Conservation (phyloP, 176 grass and related monocot species). For the Melocanna baccifera region DNA sequence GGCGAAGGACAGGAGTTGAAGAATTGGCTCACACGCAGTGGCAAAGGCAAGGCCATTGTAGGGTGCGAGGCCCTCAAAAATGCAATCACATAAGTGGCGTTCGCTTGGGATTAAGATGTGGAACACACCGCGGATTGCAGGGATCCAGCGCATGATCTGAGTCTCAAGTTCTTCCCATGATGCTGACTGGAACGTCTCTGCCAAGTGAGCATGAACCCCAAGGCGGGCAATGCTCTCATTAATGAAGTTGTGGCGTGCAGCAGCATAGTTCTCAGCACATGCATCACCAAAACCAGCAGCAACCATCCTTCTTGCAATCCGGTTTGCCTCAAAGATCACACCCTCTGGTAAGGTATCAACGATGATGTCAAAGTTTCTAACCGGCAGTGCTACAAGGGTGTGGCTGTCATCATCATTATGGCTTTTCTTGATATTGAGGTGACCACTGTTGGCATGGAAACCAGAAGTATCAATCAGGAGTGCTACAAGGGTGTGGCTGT, state of each 20-base stretch:
- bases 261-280: constrained; percentile 32
- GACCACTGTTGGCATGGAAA: background rate
- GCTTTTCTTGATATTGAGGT: constrained; percentile 10
- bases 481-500: constrained; percentile 31
- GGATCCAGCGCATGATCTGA: constrained; percentile 43
- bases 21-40: constrained; percentile 24
- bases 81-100: constrained; percentile 35
- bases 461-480: constrained; percentile 21
- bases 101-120: constrained; percentile 51
- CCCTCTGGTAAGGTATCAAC: constrained; percentile 39
- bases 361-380: constrained; percentile 42
- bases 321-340: constrained; percentile 39
- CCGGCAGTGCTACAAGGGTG: constrained; percentile 28
- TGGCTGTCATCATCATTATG: constrained; percentile 10
- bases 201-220: constrained; percentile 15
- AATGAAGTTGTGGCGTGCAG: constrained; percentile 40
- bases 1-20: constrained; percentile 32
- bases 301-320: constrained; percentile 46
- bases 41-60: constrained; percentile 36
- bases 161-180: constrained; percentile 43
- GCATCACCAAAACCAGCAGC: constrained; percentile 48
- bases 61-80: constrained; percentile 34
- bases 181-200: constrained; percentile 29
- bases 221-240: constrained; percentile 40
- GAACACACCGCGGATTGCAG: constrained; percentile 38